These are phyloP conservation scores for Gamarada debralockiae DNA, from an alignment of 495 filamentous ascomycete genomes.

Conservation along the genomic window DNA sequence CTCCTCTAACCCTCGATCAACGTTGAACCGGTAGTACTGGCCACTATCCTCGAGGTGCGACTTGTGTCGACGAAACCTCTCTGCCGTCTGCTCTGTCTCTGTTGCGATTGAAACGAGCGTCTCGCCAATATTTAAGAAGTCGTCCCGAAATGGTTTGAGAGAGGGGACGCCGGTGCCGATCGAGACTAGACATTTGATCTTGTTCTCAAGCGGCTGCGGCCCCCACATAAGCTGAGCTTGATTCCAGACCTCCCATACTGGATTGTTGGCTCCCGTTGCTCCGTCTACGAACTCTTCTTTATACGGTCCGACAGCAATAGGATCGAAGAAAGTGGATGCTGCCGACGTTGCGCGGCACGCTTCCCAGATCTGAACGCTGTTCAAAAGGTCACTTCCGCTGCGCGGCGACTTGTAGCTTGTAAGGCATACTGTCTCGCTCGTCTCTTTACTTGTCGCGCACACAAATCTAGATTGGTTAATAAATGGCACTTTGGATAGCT, in stretches of 20 bases:
- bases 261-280: constrained; percentile 38
- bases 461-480: constrained; percentile 37
- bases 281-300: constrained; percentile 36
- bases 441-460: constrained; percentile 40
- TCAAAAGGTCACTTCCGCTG: not conserved
- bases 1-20: constrained; percentile 37
- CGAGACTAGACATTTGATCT: constrained; percentile 35
- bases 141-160: constrained; percentile 23
- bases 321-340: constrained; percentile 42
- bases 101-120: constrained; percentile 28
- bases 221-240: constrained; percentile 2
- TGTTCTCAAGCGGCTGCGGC: constrained; percentile 1
- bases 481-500: not conserved
- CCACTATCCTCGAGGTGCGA: constrained; percentile 29
- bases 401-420: constrained; percentile 19
- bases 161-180: constrained; percentile 42
- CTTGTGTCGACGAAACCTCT: constrained; percentile 34
- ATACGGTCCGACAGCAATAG: constrained; percentile 34
- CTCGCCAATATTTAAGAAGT: constrained; percentile 27
- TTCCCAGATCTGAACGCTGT: constrained; percentile 34
- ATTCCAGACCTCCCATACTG: constrained; percentile 24
- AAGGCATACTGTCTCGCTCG: constrained; percentile 32
- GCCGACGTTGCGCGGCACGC: constrained; percentile 42
- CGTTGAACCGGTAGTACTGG: constrained; percentile 42
- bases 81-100: constrained; percentile 40